Evolutionary conservation across 23 red algal species (phyloP), one percentile per base, ranked within the genome.

Genomic region (Gracilaria caudata): DNA sequence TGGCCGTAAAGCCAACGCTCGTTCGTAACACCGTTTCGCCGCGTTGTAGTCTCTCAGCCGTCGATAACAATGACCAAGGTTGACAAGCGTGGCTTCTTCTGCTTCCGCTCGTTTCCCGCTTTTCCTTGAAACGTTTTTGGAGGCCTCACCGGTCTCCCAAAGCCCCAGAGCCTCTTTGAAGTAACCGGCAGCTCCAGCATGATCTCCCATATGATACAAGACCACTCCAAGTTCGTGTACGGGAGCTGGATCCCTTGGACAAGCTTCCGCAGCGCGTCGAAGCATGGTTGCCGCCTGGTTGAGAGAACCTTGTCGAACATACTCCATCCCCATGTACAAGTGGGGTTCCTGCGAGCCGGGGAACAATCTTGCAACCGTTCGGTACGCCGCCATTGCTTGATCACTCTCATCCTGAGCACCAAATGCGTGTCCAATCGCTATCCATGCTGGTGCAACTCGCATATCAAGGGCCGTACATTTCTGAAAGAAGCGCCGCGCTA

Each of bases 391-490:
- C 74, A 98, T 79, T 32, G 96, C 96, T 66, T 94, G 89, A 58
- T 98, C 96, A 66, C 88, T 90, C 59, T 98, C 96, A 74, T 98
- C 92, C 38, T 85, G 81, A 51, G 80, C 81, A 26, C 83, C 92
- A 73, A 98, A 94, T 38, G 90, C 87, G 51, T 98, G 96, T 21
- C 96, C 96, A 66, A 92, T 73, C 25, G 92, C 96, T 17, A 98
- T 76, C 96, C 96, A 98, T 1, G 86, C 92, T 0, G 72, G 80
- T 11, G 75, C 89, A 16, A 93, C 63, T 47, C 73, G 90, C 39
- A 55, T 72, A 57, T 95, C 81, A 23, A 98, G 40, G 4, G 68
- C 64, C 57, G 96, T 98, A 29, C 92, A 93, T 44, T 98, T 98
- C 19, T 84, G 89, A 16, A 98, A 86, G 61, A 93, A 98, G 24